phyloP scores from a whole-genome alignment of 1,139 yeast genomes.

The Blastobotrys arbuscula region DNA sequence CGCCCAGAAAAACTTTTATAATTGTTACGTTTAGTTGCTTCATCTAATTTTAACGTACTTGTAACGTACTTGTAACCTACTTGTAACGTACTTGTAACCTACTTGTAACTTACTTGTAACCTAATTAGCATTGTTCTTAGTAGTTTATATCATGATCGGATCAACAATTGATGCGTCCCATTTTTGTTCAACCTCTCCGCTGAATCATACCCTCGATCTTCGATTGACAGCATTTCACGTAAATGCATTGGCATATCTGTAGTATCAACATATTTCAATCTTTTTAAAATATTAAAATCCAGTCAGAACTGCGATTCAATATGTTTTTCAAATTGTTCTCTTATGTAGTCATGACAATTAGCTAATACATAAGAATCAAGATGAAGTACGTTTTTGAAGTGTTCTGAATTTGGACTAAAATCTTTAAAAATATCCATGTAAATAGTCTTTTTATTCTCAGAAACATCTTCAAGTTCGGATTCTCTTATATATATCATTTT shows the following conservation, averaged over 20 bases:
- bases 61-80: no score
- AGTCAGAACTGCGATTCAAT: neutral
- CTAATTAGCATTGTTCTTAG: slow-evolving; percentile 3
- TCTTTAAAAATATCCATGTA: neutral
- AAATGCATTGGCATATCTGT: neutral
- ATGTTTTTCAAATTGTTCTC: neutral
- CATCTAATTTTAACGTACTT: neutral
- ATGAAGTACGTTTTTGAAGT: neutral
- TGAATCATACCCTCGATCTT: neutral
- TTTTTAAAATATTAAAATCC: neutral
- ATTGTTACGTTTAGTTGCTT: neutral
- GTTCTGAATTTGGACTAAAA: neutral
- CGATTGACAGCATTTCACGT: neutral
- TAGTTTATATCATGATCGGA: neutral
- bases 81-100: no score
- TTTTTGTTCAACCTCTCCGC: neutral
- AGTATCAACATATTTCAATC: neutral
- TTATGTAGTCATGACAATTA: neutral
- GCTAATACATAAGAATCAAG: neutral
- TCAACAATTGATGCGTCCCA: neutral
- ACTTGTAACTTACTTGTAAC: no score
- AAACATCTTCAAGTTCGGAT: neutral
- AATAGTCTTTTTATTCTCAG: neutral
- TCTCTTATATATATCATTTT: neutral
- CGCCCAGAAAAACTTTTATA: neutral